These are phyloP conservation scores for Gossypium lobatum DNA, from an alignment of 441 rosid genomes.

Conservation along the genomic window DNA sequence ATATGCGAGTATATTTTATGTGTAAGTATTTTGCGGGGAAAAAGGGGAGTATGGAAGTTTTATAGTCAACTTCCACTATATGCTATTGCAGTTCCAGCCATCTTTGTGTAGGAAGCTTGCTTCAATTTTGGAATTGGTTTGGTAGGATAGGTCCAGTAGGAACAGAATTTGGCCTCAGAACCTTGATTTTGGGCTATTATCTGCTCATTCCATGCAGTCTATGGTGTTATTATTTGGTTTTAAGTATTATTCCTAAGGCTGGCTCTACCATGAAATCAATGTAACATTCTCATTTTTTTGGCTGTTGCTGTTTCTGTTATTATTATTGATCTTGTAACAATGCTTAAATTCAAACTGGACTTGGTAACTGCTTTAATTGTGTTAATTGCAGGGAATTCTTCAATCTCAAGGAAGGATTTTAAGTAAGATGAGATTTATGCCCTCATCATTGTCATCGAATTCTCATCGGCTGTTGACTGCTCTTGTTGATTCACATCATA, in stretches of 20 bases:
- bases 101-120: background rate
- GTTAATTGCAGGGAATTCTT: constrained; percentile 72
- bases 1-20: background rate
- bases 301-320: background rate
- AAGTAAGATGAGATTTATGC: constrained; percentile 94
- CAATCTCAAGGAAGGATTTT: constrained; percentile 96
- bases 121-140: background rate
- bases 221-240: background rate
- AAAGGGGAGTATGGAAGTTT: background rate
- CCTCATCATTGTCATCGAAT: constrained; percentile 85
- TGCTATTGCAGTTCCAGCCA: background rate
- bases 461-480: constrained; percentile 91
- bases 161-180: background rate
- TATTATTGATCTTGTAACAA: background rate
- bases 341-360: background rate
- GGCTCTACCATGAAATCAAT: background rate
- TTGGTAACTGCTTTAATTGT: background rate
- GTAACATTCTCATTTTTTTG: background rate
- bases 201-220: background rate
- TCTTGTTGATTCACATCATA: constrained; percentile 90
- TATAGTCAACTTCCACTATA: background rate
- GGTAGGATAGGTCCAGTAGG: background rate
- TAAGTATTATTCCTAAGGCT: background rate
- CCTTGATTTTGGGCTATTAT: background rate
- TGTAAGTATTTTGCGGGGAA: background rate